Evolutionary conservation across 305 asterid species (phyloP).

Genomic region (Striga hermonthica): DNA sequence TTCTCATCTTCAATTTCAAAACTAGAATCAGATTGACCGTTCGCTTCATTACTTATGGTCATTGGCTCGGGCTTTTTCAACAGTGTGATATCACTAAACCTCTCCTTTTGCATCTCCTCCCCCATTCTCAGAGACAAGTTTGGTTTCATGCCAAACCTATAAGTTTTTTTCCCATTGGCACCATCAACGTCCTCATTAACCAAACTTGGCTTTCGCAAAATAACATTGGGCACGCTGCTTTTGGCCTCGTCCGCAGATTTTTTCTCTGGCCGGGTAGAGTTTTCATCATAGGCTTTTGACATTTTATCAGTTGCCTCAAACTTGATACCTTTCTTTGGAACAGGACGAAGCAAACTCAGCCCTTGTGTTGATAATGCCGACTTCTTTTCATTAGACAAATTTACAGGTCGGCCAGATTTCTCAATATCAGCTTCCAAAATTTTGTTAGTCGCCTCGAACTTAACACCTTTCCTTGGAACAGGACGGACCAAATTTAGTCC

Average conservation of each 20-base stretch:
- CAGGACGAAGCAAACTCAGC: constrained; percentile 74
- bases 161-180: constrained; percentile 41
- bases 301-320: constrained; percentile 34
- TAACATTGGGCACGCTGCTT: constrained; percentile 72
- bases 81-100: constrained; percentile 71
- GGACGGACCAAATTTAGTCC: constrained; percentile 84
- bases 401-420: too few relatives aligned
- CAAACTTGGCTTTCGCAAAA: constrained; percentile 65
- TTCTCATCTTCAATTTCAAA: constrained; percentile 32
- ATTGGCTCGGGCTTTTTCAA: constrained; percentile 72
- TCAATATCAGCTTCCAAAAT: not conserved
- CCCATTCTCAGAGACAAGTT: constrained; percentile 65
- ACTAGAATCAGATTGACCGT: constrained; percentile 31
- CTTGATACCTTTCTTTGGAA: constrained; percentile 58
- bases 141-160: constrained; percentile 61
- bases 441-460: constrained; percentile 37
- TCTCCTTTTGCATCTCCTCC: constrained; percentile 52
- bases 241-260: constrained; percentile 38
- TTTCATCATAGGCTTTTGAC: constrained; percentile 29
- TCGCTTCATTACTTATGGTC: constrained; percentile 34
- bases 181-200: constrained; percentile 52
- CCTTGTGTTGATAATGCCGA: constrained; percentile 46
- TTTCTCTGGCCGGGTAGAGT: constrained; percentile 31
- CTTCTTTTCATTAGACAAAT: constrained; percentile 42
- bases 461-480: constrained; percentile 57